These are phyloP conservation scores for Cichorium intybus DNA, from an alignment of 140 eudicot genomes.

Conservation along the genomic window DNA sequence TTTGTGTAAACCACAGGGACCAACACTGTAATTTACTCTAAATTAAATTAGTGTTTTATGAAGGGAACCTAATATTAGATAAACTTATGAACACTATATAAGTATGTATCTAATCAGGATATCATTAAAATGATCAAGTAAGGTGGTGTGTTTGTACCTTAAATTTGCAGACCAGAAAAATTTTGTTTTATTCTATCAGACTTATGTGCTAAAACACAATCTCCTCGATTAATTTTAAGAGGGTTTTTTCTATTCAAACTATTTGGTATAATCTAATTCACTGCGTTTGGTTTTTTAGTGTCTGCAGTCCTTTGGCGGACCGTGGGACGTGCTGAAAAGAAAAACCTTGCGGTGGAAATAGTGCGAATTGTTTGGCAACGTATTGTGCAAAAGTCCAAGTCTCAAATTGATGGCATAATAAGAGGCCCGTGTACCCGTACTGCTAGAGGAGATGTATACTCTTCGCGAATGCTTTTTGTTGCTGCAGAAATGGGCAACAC, in stretches of 20 bases:
- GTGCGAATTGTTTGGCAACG: not conserved
- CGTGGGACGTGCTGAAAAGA: not conserved
- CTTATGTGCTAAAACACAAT: not conserved
- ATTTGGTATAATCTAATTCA: not conserved
- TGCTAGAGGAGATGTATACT: not conserved
- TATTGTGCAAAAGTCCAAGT: not conserved
- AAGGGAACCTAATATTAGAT: not conserved
- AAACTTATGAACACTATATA: not conserved
- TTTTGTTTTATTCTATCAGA: not conserved
- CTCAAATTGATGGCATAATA: not conserved
- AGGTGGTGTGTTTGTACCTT: too few relatives aligned
- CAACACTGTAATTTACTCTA: too few relatives aligned
- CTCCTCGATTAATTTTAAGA: not conserved
- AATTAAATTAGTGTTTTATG: too few relatives aligned
- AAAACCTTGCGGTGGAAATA: not conserved
- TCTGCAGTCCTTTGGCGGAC: not conserved
- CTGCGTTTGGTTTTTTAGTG: not conserved
- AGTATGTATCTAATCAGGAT: not conserved
- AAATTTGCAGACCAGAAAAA: too few relatives aligned
- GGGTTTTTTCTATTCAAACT: not conserved
- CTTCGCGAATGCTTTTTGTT: constrained; percentile 22
- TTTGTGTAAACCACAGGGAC: too few relatives aligned
- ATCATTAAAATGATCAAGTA: not conserved
- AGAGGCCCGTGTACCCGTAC: not conserved
- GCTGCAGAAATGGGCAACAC: constrained; percentile 28